phyloP scores from a whole-genome alignment of 2,329 filamentous ascomycete genomes.

The Calonectria naviculata region DNA sequence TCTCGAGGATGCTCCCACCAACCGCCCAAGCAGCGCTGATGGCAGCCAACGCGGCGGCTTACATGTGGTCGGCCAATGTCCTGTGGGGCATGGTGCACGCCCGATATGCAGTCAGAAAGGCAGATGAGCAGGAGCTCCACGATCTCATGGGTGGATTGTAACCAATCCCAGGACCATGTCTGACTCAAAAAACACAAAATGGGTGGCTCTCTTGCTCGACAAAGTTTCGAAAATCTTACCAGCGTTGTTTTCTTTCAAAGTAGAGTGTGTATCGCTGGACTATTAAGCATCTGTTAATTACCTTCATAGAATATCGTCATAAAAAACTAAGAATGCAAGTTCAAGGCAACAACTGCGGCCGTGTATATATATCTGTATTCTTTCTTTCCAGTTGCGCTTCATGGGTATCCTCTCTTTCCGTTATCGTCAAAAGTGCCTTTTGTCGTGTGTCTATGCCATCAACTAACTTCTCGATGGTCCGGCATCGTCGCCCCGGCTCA shows the following conservation, averaged over 20 bases:
- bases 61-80: constrained; percentile 22
- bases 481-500: constrained; percentile 44
- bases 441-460: constrained; percentile 6
- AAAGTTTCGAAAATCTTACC: background rate
- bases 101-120: constrained; percentile 21
- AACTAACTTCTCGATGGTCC: constrained; percentile 37
- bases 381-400: background rate
- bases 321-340: background rate
- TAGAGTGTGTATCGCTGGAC: background rate
- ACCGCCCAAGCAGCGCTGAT: constrained; percentile 14
- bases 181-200: background rate
- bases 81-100: constrained; percentile 22
- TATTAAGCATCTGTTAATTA: background rate
- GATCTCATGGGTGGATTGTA: constrained; percentile 23
- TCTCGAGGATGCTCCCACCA: constrained; percentile 1
- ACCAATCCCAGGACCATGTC: background rate
- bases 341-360: background rate
- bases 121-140: constrained; percentile 30
- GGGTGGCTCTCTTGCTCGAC: no score
- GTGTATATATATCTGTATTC: background rate
- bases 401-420: constrained; percentile 16
- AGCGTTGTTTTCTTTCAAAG: background rate
- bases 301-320: background rate
- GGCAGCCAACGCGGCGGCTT: constrained; percentile 16
- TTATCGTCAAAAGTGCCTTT: background rate